Evolutionary conservation across 2,329 filamentous ascomycete genomes (phyloP), one percentile per base, ranked within the genome.

Genomic region (Phialemoniopsis sp.): DNA sequence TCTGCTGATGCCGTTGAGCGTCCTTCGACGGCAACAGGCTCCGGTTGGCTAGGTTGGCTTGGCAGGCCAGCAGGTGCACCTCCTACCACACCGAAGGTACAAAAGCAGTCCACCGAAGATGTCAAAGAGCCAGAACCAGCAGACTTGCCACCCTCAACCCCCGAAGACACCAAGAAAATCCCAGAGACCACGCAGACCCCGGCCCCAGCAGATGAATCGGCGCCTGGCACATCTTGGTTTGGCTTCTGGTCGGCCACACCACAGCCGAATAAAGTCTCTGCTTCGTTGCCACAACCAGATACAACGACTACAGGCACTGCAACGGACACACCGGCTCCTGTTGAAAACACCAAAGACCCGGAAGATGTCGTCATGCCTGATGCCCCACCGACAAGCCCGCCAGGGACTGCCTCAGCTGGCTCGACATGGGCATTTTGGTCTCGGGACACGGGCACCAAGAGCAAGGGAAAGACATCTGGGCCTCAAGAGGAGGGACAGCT

Each of bases 381-480:
- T 47, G 64, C 64, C 3, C 54, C 63, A 5, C 40, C 58, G 13
- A 39, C 56, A 13, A 52, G 57, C 8, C 44, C 55, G 8, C 51
- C 62, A 2, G 53, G 60, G n/a, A 70, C 63, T 16, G 70, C 70
- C 5, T 66, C 72, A 13, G 66, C 70, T 14, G 77, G 76, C 12
- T 85, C 85, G 1, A 86, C 82, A 0, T 91, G 87, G 87, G 86
- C 83, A 0, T 90, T 91, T 48, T 91, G 86, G 86, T 88, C 82
- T 13, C 77, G 73, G 34, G 80, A 83, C 47, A 60, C 68, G 2
- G 49, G 59, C 1, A 56, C 64, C 8, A 66, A 61, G 31, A 48
- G 58, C 9, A 51, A 51, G 4, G 55, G 51, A 1, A 64, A 63
- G 36, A 39, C 53, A 10, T 31, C 43, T 6, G 29, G 45, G 13